phyloP scores from a whole-genome alignment of 352 stramenopile genomes.

The Phytophthora cactorum region DNA sequence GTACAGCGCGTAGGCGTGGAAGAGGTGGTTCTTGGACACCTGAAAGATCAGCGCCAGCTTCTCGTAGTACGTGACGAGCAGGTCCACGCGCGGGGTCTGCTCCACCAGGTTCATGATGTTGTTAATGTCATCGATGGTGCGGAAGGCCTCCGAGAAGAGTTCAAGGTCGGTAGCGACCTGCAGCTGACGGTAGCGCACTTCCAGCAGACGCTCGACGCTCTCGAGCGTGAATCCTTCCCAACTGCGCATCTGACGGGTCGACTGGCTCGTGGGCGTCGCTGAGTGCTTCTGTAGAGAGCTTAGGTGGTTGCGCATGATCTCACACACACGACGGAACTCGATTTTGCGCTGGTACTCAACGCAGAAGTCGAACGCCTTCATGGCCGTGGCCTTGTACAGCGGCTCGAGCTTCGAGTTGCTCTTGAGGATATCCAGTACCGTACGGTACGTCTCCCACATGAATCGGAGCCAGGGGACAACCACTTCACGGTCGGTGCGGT shows the following conservation, averaged over 20 bases:
- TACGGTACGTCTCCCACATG: conserved; percentile 98
- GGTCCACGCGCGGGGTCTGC: conserved; percentile 92
- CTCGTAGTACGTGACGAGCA: conserved; percentile 98
- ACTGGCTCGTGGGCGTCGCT: conserved; percentile 71
- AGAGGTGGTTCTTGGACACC: conserved; percentile 97
- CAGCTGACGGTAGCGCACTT: conserved; percentile 97
- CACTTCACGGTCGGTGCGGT: conserved; percentile 94
- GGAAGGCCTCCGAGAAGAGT: conserved; percentile 98
- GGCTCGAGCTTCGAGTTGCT: conserved; percentile 94
- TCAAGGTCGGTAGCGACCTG: conserved; percentile 95
- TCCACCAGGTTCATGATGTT: conserved; percentile 94
- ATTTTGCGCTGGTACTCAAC: conserved; percentile 92
- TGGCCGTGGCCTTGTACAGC: conserved; percentile 78
- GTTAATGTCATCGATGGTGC: conserved; percentile 99
- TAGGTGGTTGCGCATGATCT: conserved; percentile 98
- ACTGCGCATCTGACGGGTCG: conserved; percentile 88
- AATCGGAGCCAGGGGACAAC: conserved; percentile 94
- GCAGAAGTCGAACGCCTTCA: conserved; percentile 88
- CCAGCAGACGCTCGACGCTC: conserved; percentile 95
- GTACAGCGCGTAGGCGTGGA: conserved; percentile 97
- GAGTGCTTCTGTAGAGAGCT: conserved; percentile 94
- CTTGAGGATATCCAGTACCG: conserved; percentile 97
- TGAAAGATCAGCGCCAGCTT: conserved; percentile 98
- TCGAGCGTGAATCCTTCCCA: conserved; percentile 97
- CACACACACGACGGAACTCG: conserved; percentile 97